Base-by-base conservation (phyloP, 306 rosid genomes). In the Abrus pulchellus region DNA sequence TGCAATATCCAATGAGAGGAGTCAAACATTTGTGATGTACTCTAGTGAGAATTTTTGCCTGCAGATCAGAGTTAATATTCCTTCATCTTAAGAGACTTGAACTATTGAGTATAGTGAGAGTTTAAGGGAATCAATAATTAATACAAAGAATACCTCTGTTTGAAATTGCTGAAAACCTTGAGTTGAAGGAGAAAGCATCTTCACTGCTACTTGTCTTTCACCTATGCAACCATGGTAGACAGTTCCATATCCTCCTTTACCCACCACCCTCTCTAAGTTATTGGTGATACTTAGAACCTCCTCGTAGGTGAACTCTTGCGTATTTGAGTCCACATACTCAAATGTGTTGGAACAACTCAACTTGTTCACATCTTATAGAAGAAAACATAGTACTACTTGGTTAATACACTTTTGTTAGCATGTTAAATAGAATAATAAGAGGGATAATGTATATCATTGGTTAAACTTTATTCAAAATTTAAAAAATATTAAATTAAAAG, bases 171-270 rank as follows among this genome's bases (percentile, higher is more conserved):
- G 79, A 70, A 44, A 64, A 3, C 86, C 88, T 79, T 84, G 86
- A 1, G 87, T 71, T 73, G 85, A 53, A 14, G 78, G 82, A 61
- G 90, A 86, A 9, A 89, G 68, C 82, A 86, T 78, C 73, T 89
- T 84, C 7, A 86, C 87, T 32, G 88, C 88, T 55, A 89, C 82
- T 80, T 86, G 77, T 33, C 29, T 79, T 11, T 83, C 57, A 41
- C 61, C 81, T 34, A 80, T 41, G 60, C 34, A 61, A 12, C 92
- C 92, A 38, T 64, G 50, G 36, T 84, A 86, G 40, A 86, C 92
- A 50, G 68, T 82, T 78, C 92, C 90, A 57, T 86, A 82, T 61
- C 88, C 92, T 61, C 90, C 92, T 80, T 70, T 86, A 1, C 87
- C 90, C 40, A 86, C 20, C 29, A 68, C 59, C 38, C 29, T 80